Percentiles rank a stretch among this genome's conserved stretches.
Evolutionary conservation across 2,329 filamentous ascomycete genomes (phyloP).

Genomic region (Hymenoscyphus fructigenus): DNA sequence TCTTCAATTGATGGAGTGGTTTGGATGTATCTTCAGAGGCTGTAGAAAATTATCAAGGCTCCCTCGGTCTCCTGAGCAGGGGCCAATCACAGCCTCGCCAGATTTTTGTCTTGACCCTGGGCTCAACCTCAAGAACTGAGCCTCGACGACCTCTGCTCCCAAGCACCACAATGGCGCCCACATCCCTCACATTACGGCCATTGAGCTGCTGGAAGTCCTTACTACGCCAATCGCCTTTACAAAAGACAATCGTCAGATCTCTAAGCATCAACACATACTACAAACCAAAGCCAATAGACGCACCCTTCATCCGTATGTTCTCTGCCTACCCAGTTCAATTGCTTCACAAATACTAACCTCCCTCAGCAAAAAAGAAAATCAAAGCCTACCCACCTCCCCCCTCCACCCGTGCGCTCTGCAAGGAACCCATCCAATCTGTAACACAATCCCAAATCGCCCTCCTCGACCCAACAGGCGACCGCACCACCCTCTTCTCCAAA

Average conservation of each 20-base stretch:
- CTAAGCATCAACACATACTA: conserved; percentile 47
- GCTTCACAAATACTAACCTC: conserved; percentile 14
- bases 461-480: conserved; percentile 83
- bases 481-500: conserved; percentile 76
- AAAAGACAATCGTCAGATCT: conserved; percentile 45
- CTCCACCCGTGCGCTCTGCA: conserved; percentile 54
- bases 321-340: not conserved
- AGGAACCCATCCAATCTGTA: conserved; percentile 68
- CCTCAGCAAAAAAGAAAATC: conserved; percentile 45
- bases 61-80: not conserved
- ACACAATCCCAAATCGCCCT: conserved; percentile 66
- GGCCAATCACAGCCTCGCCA: conserved; percentile 26
- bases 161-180: conserved; percentile 32
- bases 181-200: conserved; percentile 54
- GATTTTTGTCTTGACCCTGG: conserved; percentile 22
- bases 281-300: conserved; percentile 40
- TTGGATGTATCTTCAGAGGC: not conserved
- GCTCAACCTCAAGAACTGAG: conserved; percentile 19
- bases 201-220: conserved; percentile 68
- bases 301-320: conserved; percentile 15
- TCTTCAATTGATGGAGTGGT: conserved; percentile 9
- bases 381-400: conserved; percentile 53
- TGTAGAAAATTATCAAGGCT: not conserved
- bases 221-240: conserved; percentile 54
- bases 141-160: conserved; percentile 10